A percentile compares a stretch with the other conserved stretches of the same genome.
These are phyloP conservation scores for Ganoderma multipileum DNA, from an alignment of 1,284 basidiomycete genomes.

Conservation along the genomic window DNA sequence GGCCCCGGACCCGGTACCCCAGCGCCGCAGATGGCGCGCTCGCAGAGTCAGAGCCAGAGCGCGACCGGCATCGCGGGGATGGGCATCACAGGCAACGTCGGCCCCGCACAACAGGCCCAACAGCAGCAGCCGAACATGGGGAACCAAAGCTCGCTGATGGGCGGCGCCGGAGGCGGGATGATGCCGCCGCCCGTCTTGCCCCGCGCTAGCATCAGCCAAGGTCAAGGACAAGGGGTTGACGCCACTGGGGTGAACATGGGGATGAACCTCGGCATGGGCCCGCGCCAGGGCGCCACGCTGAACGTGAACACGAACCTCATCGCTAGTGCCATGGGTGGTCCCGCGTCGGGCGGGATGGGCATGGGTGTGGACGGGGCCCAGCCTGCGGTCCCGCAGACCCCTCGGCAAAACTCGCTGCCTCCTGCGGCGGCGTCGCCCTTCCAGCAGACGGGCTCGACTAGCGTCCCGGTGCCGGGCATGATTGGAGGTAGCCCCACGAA, in stretches of 20 bases:
- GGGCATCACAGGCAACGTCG: constrained; percentile 33
- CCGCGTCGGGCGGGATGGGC: constrained; percentile 11
- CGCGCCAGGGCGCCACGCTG: constrained; percentile 12
- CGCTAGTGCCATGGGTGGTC: too few species aligned
- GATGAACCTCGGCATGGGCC: constrained; percentile 17
- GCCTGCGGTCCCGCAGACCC: constrained; percentile 26
- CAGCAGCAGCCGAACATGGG: background rate
- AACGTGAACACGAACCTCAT: constrained; percentile 28
- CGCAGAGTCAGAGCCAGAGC: constrained; percentile 24
- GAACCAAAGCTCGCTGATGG: constrained; percentile 19
- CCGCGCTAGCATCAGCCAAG: constrained; percentile 5
- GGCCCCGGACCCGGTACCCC: constrained; percentile 4
- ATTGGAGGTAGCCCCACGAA: constrained; percentile 12
- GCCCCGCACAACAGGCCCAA: constrained; percentile 2
- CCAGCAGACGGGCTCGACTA: constrained; percentile 19
- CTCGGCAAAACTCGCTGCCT: constrained; percentile 35
- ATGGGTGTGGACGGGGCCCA: constrained; percentile 11
- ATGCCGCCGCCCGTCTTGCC: constrained; percentile 29
- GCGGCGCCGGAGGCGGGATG: constrained; percentile 29
- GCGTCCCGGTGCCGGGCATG: constrained; percentile 17
- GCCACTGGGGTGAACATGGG: constrained; percentile 7
- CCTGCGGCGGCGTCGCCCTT: constrained; percentile 31
- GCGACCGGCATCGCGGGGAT: constrained; percentile 27
- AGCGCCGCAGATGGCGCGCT: constrained; percentile 27
- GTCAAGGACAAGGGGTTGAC: background rate